Base-by-base conservation (phyloP, 179 eudicot species). In the Silene coronaria region DNA sequence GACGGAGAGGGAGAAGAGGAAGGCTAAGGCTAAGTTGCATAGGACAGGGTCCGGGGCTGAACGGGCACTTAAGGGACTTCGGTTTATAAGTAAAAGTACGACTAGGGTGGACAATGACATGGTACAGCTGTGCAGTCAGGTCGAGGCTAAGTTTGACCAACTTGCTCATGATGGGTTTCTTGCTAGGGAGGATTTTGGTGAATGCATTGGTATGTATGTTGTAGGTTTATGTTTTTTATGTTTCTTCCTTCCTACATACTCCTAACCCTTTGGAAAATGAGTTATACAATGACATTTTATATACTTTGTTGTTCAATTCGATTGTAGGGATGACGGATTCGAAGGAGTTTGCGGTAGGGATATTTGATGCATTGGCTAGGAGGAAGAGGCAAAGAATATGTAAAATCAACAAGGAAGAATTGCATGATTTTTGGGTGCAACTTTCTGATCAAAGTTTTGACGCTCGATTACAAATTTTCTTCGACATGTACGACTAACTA, bases 401-500 rank as follows among this genome's bases (percentile, higher is more conserved):
- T 19, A 87, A 74, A 78, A 84, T 95, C 26, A 77, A 78, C 2
- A 92, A 88, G 68, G 93, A 88, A 1, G 97, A 95, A 75, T 83
- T 95, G 76, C 85, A 85, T 61, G 97, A 92, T 14, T 95, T 92
- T 82, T 95, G 99, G 99, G 62, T 82, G 73, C 96, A 92, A 79
- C 85, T 95, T 61, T 87, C 99, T 7, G 93, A 92, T 76, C 95
- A 87, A 60, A 92, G 97, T 76, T 91, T 95, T 57, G 99, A 95
- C 65, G 97, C 99, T 73, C 97, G 99, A 45, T 89, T 92, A 58
- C 96, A 92, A 34, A 92, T 92, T 72, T 92, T 92, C 92, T 92
- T 92, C 13, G 97, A 92, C 86, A 92, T 92, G 97, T 92, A 63
- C n/a, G n/a, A 76, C 45, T 60, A 53, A 48, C 75, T 34, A 19